Evolutionary conservation across 345 rosid species (phyloP), one percentile per base, ranked within the genome.

Genomic region (Schrenkiella parvula): DNA sequence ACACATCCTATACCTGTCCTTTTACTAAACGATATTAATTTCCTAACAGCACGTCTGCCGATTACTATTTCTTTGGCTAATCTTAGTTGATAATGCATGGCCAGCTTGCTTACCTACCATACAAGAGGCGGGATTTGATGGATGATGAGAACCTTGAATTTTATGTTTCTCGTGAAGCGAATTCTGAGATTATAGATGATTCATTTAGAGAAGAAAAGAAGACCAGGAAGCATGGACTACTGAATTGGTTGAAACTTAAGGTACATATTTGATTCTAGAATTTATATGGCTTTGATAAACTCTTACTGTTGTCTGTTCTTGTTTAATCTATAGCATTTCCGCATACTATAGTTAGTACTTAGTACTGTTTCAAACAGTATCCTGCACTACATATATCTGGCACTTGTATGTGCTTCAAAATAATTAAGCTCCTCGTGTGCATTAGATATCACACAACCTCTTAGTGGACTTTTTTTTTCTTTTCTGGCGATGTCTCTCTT

Each of bases 81-180:
- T 62, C 67, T 54, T 78, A 26, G 67, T 72, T 77, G 67, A 38
- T 74, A 51, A 62, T 73, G n/a, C 32, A 38, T 77, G 66, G 60
- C 69, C 89, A 95, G 99, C 97, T 95, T 64, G 96, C 95, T 28
- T 95, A 95, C 81, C 86, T 95, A 71, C 99, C 99, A 59, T 79
- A 85, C 83, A 89, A 87, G 83, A 95, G 91, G 84, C 85, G 93
- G 72, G 99, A 89, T 82, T 82, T 95, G 84, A 82, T 91, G 76
- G 99, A 95, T 61, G 95, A 91, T 26, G 99, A 88, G 78, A 95
- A 86, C 78, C 80, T 84, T 70, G 97, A 89, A 35, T 67, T 81
- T 35, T 91, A 82, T 82, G 90, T 83, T 80, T 84, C 97, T 67
- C 67, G 78, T 13, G 97, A 91, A 68, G 86, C 83, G 64, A 88